Evolutionary conservation across 2,329 filamentous ascomycete species (phyloP), one percentile per base, ranked within the genome.

Genomic region (Emergomyces orientalis): DNA sequence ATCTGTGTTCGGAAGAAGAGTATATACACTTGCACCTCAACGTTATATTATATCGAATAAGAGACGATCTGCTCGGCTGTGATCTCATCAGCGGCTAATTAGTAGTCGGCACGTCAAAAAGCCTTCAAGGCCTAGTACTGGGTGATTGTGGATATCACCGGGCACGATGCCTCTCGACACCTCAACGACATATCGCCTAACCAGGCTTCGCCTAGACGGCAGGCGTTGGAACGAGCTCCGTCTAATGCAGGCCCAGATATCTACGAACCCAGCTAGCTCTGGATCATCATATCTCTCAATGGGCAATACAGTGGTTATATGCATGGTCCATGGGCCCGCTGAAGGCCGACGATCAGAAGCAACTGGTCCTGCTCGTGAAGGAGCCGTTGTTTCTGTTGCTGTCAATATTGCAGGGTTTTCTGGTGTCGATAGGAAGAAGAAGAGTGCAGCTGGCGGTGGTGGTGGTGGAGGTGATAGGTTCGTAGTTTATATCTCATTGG

Each of bases 191-290:
- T 97, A 97, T 81, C 86, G 86, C 59, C 85, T 97, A 65, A 91
- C 91, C 65, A 88, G 94, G 61, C 83, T 92, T 66, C 88, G 89
- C 72, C 86, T 90, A 67, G 93, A 89, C 72, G 89, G 89, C 65
- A 87, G 94, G 65, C 87, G 94, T 70, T 99, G 94, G 94, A 97
- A 99, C 79, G 94, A 99, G 76, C 85, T 99, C 47, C 91, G 94
- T 34, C 87, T 90, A 8, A 84, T 96, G 59, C 86, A 91, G 72
- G 93, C 89, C 57, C 90, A 95, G 77, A 91, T 99, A 72, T 89
- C 88, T 65, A 97, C 91, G 1, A 94, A 97, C 76, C 88, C 92
- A 65, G 88, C 92, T 59, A 91, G 92, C 62, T 94, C 97, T 70
- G 94, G 94, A 43, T 96, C 90, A 54, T 90, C 88, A 65, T 96